Percentiles rank a stretch among this genome's conserved stretches.
Evolutionary conservation across 2,329 filamentous ascomycete genomes (phyloP).

Genomic region (Epichloe bromicola): DNA sequence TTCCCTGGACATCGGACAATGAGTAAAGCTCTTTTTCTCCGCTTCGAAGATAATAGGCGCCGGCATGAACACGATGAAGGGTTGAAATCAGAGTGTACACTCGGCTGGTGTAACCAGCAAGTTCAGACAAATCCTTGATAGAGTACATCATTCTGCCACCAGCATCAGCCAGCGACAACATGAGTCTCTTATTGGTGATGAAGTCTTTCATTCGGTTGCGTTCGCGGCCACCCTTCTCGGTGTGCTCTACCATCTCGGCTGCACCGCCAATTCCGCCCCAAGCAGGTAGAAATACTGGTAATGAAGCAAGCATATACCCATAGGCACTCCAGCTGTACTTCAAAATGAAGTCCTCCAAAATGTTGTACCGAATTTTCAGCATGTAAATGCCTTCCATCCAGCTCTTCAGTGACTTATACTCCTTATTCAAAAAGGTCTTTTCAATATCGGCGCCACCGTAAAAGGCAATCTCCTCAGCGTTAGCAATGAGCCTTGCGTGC

Average conservation of each 20-base stretch:
- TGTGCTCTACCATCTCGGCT: conserved; percentile 46
- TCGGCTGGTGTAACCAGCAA: conserved; percentile 89
- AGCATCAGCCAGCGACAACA: conserved; percentile 93
- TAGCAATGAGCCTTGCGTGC: conserved; percentile 85
- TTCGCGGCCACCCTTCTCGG: conserved; percentile 48
- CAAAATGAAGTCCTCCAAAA: conserved; percentile 93
- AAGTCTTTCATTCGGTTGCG: conserved; percentile 93
- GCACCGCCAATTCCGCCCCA: conserved; percentile 78
- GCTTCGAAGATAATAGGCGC: conserved; percentile 61
- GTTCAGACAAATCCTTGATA: conserved; percentile 92
- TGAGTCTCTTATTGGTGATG: conserved; percentile 96
- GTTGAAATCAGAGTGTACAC: conserved; percentile 95
- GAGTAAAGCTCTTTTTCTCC: conserved; percentile 74
- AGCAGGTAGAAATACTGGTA: conserved; percentile 86
- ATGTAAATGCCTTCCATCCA: conserved; percentile 99
- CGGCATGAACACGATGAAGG: conserved; percentile 81
- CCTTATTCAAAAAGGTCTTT: conserved; percentile 78
- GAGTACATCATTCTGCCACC: conserved; percentile 99
- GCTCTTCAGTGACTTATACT: conserved; percentile 82
- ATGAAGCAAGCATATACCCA: conserved; percentile 82
- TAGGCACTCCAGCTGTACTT: conserved; percentile 99
- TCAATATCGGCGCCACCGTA: conserved; percentile 94
- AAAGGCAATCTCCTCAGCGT: conserved; percentile 95
- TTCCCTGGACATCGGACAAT: conserved; percentile 82
- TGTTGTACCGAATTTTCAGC: conserved; percentile 96